These are phyloP conservation scores for Rhodotorula sp. DNA, from an alignment of 1,284 basidiomycete species.

Conservation along the genomic window DNA sequence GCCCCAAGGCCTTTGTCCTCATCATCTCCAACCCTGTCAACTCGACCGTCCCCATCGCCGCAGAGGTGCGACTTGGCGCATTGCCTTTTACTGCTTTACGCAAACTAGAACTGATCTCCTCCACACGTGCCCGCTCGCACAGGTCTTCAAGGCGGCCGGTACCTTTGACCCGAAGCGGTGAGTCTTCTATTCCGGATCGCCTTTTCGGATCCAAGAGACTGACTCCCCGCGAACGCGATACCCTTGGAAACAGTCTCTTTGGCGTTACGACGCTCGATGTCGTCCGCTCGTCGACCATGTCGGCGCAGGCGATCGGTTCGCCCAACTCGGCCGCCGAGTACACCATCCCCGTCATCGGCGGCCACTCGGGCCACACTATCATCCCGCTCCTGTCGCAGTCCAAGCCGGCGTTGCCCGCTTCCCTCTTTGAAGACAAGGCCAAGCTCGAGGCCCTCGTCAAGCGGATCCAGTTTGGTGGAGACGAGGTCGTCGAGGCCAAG, in stretches of 20 bases:
- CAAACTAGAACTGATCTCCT: too few species aligned
- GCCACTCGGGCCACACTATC: slow-evolving; percentile 60
- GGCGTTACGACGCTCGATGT: slow-evolving; percentile 98
- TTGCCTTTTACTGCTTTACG: too few species aligned
- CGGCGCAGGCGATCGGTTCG: slow-evolving; percentile 71
- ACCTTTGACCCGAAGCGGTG: slow-evolving; percentile 88
- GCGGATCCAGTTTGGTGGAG: slow-evolving; percentile 94
- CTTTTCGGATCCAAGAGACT: background rate
- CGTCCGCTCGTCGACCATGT: slow-evolving; percentile 92
- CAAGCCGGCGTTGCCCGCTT: slow-evolving; percentile 64
- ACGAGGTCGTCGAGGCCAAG: slow-evolving; percentile 90
- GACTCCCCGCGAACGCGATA: background rate
- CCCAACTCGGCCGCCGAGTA: slow-evolving; percentile 64
- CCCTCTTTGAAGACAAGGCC: slow-evolving; percentile 56
- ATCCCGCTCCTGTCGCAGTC: slow-evolving; percentile 94
- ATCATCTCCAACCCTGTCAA: slow-evolving; percentile 54
- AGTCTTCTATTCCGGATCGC: background rate
- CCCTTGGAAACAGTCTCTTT: slow-evolving; percentile 64
- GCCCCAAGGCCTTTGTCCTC: slow-evolving; percentile 82
- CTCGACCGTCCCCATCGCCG: slow-evolving; percentile 95
- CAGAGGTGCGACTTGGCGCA: slow-evolving; percentile 55
- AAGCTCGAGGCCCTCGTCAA: slow-evolving; percentile 64
- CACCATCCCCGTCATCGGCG: slow-evolving; percentile 87
- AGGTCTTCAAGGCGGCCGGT: slow-evolving; percentile 82
- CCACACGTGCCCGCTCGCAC: background rate